phyloP scores from a whole-genome alignment of 2,329 filamentous ascomycete genomes.

The Pseudogymnoascus verrucosus region DNA sequence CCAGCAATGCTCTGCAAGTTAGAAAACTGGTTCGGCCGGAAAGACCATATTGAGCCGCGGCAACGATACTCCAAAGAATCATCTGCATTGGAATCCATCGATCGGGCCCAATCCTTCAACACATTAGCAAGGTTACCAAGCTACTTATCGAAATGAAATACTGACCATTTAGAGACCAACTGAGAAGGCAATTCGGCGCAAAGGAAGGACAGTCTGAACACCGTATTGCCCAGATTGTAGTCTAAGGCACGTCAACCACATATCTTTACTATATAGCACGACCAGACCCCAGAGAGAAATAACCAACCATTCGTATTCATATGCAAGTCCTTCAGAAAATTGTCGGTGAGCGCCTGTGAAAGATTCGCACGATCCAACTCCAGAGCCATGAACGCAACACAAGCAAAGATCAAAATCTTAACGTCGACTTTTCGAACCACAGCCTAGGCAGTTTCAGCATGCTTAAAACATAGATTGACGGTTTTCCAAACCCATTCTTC shows the following conservation, averaged over 20 bases:
- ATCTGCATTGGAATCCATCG: slow-evolving; percentile 44
- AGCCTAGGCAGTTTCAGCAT: slow-evolving; percentile 6
- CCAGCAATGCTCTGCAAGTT: slow-evolving; percentile 18
- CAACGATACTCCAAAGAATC: slow-evolving; percentile 46
- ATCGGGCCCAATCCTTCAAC: slow-evolving; percentile 46
- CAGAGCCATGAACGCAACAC: slow-evolving; percentile 52
- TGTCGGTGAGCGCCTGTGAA: slow-evolving; percentile 50
- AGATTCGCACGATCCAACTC: slow-evolving; percentile 55
- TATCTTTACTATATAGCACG: background rate
- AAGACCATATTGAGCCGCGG: slow-evolving; percentile 39
- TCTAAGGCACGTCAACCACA: slow-evolving; percentile 23
- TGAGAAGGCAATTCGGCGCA: slow-evolving; percentile 52
- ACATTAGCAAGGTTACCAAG: slow-evolving; percentile 50
- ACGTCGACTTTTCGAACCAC: slow-evolving; percentile 25
- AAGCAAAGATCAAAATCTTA: slow-evolving; percentile 29
- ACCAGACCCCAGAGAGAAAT: background rate
- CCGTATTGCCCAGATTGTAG: slow-evolving; percentile 39
- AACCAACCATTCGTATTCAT: slow-evolving; percentile 37
- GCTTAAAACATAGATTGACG: background rate
- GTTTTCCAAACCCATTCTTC: slow-evolving; percentile 23
- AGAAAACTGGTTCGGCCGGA: slow-evolving; percentile 29
- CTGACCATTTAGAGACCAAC: slow-evolving; percentile 35
- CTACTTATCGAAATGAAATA: slow-evolving; percentile 46
- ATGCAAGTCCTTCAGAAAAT: slow-evolving; percentile 47
- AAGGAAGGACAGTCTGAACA: slow-evolving; percentile 32